Base-by-base conservation (phyloP, 805 yeast genomes). In the Candida maesae region DNA sequence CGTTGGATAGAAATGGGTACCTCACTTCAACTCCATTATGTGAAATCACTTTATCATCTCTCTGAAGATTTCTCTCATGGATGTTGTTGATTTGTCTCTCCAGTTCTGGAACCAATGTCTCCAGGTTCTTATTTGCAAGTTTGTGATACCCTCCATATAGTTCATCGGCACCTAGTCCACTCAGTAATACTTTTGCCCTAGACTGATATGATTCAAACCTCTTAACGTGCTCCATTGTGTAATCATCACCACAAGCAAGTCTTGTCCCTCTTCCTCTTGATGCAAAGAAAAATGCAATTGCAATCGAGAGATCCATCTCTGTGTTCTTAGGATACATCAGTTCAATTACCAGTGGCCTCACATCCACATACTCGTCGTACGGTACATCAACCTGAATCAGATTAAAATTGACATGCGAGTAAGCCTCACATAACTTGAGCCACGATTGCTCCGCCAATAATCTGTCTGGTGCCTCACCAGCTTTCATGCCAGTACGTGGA, bases 151-250 rank as follows among this genome's bases (percentile, higher is more conserved):
- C 99, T 0, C 96, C 99, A 67, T 85, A 90, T 15, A 93, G 64
- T 61, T 93, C 99, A 64, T 93, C 99, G 0, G 99, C 99, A 1
- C 99, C 99, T 11, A 93, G 68, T 0, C 99, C 99, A 39, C 96
- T 86, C 26, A 93, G 67, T 8, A 93, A 60, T 0, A 93, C 95
- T 49, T 78, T 75, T 8, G 88, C 74, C 8, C 63, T 58, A 15
- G 89, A 74, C 2, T 56, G 47, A 51, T 80, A 83, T 4, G 13
- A 32, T 5, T 35, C 15, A 12, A 35, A 20, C 14, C 51, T 39
- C 4, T n/a, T 31, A 2, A 41, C 37, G 14, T 54, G 44, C 1
- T 46, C 53, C 16, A 51, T 20, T 1, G 36, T 46, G n/a, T 45
- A 32, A 11, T 13, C 26, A 9, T 27, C 15, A 4, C 31, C 6